A percentile compares a stretch with the other conserved stretches of the same genome.
Conservation (phyloP, 2,329 filamentous ascomycete species). For the Amauroascus niger region DNA sequence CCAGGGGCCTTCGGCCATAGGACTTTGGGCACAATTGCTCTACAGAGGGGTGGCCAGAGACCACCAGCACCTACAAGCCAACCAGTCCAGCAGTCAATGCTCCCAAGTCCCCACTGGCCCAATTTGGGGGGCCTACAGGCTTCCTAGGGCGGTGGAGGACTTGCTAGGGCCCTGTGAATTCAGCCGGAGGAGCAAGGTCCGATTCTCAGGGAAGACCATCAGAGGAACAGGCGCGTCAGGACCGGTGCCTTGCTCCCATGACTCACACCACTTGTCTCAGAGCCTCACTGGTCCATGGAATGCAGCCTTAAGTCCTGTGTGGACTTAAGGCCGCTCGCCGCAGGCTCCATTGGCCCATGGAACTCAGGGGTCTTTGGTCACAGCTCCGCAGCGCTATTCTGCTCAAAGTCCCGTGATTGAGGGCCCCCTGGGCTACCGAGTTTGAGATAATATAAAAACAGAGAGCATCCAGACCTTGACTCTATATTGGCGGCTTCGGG, state of each 20-base stretch:
- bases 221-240: neutral
- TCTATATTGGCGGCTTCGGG: too few relatives aligned
- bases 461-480: too few relatives aligned
- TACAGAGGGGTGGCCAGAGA: neutral
- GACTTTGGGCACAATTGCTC: neutral
- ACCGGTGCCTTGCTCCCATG: neutral
- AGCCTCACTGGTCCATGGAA: neutral
- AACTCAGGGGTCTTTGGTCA: neutral
- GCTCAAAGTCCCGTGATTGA: neutral
- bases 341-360: neutral
- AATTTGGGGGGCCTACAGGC: neutral
- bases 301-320: neutral
- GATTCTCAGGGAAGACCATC: neutral
- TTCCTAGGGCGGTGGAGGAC: neutral
- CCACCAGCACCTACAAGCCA: neutral
- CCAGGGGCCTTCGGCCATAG: neutral
- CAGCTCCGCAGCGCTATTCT: neutral
- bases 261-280: neutral
- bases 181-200: neutral
- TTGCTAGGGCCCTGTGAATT: slow-evolving; percentile 2
- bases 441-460: neutral
- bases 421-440: neutral
- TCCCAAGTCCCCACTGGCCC: neutral
- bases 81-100: neutral
- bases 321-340: neutral